phyloP scores from a whole-genome alignment of 2,329 filamentous ascomycete genomes.

The Volutella citrinella region DNA sequence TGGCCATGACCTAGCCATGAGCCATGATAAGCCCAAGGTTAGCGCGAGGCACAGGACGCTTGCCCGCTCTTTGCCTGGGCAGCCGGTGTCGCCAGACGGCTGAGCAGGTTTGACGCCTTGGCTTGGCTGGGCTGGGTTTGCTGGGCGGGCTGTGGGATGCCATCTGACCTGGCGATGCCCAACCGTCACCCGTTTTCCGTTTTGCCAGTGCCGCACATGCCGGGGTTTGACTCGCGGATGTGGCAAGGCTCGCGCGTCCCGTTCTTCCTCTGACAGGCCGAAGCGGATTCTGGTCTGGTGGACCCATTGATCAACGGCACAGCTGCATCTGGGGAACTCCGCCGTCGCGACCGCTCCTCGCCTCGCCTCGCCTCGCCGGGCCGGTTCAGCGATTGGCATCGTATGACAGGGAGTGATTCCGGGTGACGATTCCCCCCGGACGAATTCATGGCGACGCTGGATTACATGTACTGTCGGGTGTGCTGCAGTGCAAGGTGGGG shows the following conservation, averaged over 20 bases:
- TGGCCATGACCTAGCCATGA: slow-evolving; percentile 6
- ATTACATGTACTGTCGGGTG: too few species aligned
- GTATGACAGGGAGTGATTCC: slow-evolving; percentile 22
- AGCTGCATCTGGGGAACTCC: slow-evolving; percentile 9
- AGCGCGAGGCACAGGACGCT: slow-evolving; percentile 19
- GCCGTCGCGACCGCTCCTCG: slow-evolving; percentile 1
- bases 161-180: slow-evolving; percentile 26
- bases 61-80: slow-evolving; percentile 14
- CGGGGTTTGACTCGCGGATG: slow-evolving; percentile 19
- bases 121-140: too few species aligned
- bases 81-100: too few species aligned
- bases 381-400: slow-evolving; percentile 18
- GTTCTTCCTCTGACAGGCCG: too few species aligned
- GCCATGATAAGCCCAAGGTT: slow-evolving; percentile 22
- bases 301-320: slow-evolving; percentile 15
- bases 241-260: too few species aligned
- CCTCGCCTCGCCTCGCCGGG: slow-evolving; percentile 9
- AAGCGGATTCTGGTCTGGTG: slow-evolving; percentile 9
- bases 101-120: too few species aligned
- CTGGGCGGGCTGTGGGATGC: too few species aligned
- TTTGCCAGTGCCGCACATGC: slow-evolving; percentile 19
- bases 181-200: slow-evolving; percentile 10
- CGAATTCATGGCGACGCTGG: slow-evolving; percentile 10
- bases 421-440: slow-evolving; percentile 15
- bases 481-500: slow-evolving; percentile 11